Evolutionary conservation across 495 filamentous ascomycete species (phyloP), one percentile per base, ranked within the genome.

Genomic region (Aspergillus incahuasiensis): DNA sequence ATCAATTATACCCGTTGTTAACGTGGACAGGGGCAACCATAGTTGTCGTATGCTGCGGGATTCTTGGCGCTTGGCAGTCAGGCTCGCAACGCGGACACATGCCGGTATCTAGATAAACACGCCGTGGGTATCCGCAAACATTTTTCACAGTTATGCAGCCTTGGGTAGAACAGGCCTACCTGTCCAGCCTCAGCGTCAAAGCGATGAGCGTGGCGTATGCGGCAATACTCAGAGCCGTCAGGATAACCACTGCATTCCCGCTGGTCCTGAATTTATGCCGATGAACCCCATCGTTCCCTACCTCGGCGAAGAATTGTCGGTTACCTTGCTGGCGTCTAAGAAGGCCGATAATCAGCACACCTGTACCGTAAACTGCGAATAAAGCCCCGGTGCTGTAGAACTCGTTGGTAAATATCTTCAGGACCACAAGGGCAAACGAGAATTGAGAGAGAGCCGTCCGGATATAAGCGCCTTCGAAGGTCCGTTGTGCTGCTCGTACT

Each of bases 401-500:
- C 64, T 96, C 91, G 41, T 83, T 79, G 20, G 90, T 97, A 76
- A 97, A 97, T 69, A 98, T 95, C 74, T 92, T 95, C 48, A 98
- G 83, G 8, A 98, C 87, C 55, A 98, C 84, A 16, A 98, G 85
- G 41, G 92, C 84, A 65, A 98, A 97, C 48, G 86, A 90, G 80
- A 97, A 97, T 69, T 97, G 92, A 3, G 86, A 87, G 30, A 97
- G 84, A 0, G 92, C 90, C 0, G 94, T 98, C 48, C 94, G 90
- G 57, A 96, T 84, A 73, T 98, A 98, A 30, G 94, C 95, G 1
- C 94, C 94, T 76, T 97, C 94, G 61, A 97, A 98, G 15, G 94
- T 98, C 16, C 94, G 82, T 69, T 98, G 94, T 5, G 92, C 88
- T 0, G 92, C 92, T 54, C 92, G 90, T 62, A 97, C 87, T 67